Percentiles rank a stretch among this genome's conserved stretches.
Evolutionary conservation across 1,139 yeast species (phyloP).

Genomic region (Scheffersomyces stambukii): DNA sequence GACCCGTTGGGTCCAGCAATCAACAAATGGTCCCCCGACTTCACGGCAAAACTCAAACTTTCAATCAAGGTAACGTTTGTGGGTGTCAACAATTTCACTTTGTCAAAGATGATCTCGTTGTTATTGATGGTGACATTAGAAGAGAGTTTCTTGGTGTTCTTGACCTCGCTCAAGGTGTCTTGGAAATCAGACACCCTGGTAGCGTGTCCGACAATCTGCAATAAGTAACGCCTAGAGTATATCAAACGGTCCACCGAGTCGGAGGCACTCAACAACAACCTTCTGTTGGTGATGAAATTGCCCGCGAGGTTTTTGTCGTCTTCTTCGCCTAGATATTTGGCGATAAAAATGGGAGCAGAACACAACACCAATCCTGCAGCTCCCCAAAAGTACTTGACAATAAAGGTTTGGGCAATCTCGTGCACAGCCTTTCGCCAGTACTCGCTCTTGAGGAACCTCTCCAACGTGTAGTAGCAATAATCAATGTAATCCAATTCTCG

Average conservation of each 20-base stretch:
- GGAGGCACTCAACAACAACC: slow-evolving; percentile 79
- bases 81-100: slow-evolving; percentile 81
- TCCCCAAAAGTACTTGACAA: slow-evolving; percentile 93
- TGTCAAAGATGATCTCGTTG: slow-evolving; percentile 62
- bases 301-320: slow-evolving; percentile 59
- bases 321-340: slow-evolving; percentile 48
- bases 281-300: slow-evolving; percentile 84
- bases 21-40: slow-evolving; percentile 78
- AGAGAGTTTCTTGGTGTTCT: slow-evolving; percentile 16
- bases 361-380: slow-evolving; percentile 88
- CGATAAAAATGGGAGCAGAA: slow-evolving; percentile 82
- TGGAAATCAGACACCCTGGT: slow-evolving; percentile 71
- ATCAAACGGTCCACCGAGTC: slow-evolving; percentile 87
- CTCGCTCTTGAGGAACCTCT: slow-evolving; percentile 73
- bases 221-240: slow-evolving; percentile 78
- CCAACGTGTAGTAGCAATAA: slow-evolving; percentile 75
- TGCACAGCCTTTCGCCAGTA: slow-evolving; percentile 71
- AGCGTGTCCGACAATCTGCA: slow-evolving; percentile 83
- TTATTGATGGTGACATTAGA: slow-evolving; percentile 47
- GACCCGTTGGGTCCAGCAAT: slow-evolving; percentile 96
- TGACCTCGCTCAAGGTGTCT: slow-evolving; percentile 56
- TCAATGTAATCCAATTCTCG: slow-evolving; percentile 79
- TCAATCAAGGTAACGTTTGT: slow-evolving; percentile 71
- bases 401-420: slow-evolving; percentile 76
- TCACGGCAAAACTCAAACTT: slow-evolving; percentile 63